These are phyloP conservation scores for Dionaea muscipula DNA, from an alignment of 179 eudicot species.

Conservation along the genomic window DNA sequence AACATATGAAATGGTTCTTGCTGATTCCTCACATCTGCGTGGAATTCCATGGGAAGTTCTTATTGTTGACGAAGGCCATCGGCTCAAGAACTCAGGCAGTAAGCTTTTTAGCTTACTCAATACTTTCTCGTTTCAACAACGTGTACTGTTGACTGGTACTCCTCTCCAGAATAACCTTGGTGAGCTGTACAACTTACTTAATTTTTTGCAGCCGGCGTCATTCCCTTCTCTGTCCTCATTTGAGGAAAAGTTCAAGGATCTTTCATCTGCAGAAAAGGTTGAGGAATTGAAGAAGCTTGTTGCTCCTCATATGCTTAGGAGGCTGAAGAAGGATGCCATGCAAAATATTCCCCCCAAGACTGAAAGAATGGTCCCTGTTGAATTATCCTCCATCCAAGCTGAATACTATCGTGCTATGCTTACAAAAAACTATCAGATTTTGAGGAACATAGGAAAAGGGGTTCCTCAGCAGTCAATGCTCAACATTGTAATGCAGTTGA, in stretches of 20 bases:
- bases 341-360: conserved; percentile 97
- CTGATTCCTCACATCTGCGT: conserved; percentile 71
- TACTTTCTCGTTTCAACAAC: conserved; percentile 81
- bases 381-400: conserved; percentile 86
- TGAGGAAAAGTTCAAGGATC: conserved; percentile 87
- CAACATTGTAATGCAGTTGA: conserved; percentile 92
- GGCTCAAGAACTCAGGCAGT: conserved; percentile 78
- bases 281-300: conserved; percentile 94
- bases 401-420: conserved; percentile 98
- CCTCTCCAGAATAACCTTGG: conserved; percentile 96
- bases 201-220: conserved; percentile 81
- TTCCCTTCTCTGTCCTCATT: conserved; percentile 82
- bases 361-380: conserved; percentile 94
- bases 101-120: conserved; percentile 87
- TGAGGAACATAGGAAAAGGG: conserved; percentile 89
- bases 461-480: conserved; percentile 94
- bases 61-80: conserved; percentile 96
- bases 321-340: conserved; percentile 96
- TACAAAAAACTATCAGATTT: conserved; percentile 85
- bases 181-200: conserved; percentile 85
- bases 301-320: conserved; percentile 95
- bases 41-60: conserved; percentile 97
- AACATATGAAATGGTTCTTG: conserved; percentile 93
- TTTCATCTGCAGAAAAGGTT: conserved; percentile 77
- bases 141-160: conserved; percentile 89